Base-by-base conservation (phyloP, 139 green algal genomes). In the Chlorella sp. region DNA sequence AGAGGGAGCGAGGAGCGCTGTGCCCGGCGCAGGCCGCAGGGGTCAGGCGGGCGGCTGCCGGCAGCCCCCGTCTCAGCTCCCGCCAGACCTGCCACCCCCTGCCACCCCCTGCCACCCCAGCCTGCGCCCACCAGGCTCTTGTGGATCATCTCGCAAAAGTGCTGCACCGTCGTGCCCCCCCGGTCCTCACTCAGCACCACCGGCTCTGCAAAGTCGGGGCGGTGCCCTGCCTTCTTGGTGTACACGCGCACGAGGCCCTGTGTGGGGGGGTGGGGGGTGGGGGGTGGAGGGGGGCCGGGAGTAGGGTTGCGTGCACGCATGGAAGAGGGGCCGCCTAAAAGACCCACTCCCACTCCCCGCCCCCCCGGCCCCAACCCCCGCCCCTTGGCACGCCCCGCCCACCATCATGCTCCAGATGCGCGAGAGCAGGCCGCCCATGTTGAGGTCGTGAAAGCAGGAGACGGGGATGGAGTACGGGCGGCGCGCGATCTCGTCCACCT, bases 381-480 rank as follows among this genome's bases (percentile, higher is more conserved):
- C n/a, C n/a, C n/a, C n/a, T n/a, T n/a, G n/a, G n/a, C n/a, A n/a
- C n/a, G n/a, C 8, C 2, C 23, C 35, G 36, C 83, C 46, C 76
- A 94, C 92, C 96, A 99, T 99, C 88, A 94, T 95, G 6, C 97
- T 92, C 96, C 96, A 99, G 80, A 99, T 97, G 8, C 74, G 74
- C 29, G 88, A 83, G 73, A 99, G 88, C 76, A 99, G 82, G 7
- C 91, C 89, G 80, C 98, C 95, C 70, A 98, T 73, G 74, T 98
- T 98, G 53, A 99, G 91, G 40, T 93, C 65, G 33, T 90, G 78
- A 70, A 79, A 89, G 81, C 91, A 97, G 45, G 86, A 95, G 72
- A 98, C 94, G 77, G 95, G 93, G 4, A 99, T 93, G 55, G 86
- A 92, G 81, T 96, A 86, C 19, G 87, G 76, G 38, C 82, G 84